These are phyloP conservation scores for Monosporascus sp. DNA, from an alignment of 2,329 filamentous ascomycete species.

Conservation along the genomic window DNA sequence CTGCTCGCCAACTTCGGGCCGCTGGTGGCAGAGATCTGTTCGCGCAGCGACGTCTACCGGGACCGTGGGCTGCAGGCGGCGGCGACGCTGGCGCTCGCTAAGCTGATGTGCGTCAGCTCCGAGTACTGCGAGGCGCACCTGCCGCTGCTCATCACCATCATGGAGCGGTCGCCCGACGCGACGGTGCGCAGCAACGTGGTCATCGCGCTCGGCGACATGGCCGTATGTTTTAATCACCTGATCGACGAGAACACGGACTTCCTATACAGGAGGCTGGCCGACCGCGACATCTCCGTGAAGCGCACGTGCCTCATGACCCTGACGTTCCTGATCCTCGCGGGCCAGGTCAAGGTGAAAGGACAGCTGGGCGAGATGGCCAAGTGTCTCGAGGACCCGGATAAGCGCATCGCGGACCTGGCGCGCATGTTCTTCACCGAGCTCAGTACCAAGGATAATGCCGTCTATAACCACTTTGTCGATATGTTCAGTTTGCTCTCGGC, in stretches of 20 bases:
- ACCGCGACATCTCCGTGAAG: conserved; percentile 84
- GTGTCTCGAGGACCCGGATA: conserved; percentile 94
- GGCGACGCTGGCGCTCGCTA: conserved; percentile 89
- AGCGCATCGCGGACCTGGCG: conserved; percentile 86
- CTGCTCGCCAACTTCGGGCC: conserved; percentile 88
- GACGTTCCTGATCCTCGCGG: conserved; percentile 93
- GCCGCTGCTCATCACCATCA: conserved; percentile 91
- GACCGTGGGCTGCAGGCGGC: conserved; percentile 89
- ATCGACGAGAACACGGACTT: conserved; percentile 99
- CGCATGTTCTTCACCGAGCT: conserved; percentile 99
- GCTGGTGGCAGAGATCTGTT: conserved; percentile 87
- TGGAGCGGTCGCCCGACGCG: conserved; percentile 88
- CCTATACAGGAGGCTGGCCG: conserved; percentile 87
- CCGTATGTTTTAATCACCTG: conserved; percentile 97
- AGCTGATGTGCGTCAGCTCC: conserved; percentile 96
- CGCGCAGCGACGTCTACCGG: conserved; percentile 87
- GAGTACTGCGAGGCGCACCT: conserved; percentile 95
- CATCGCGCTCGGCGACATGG: conserved; percentile 96
- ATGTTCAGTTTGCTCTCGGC: conserved; percentile 94
- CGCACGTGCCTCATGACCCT: conserved; percentile 97
- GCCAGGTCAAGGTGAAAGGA: conserved; percentile 98
- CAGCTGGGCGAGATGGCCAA: conserved; percentile 99
- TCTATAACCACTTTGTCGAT: conserved; percentile 99
- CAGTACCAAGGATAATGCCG: conserved; percentile 95
- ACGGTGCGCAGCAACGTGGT: conserved; percentile 95